A percentile compares a stretch with the other conserved stretches of the same genome.
These are phyloP conservation scores for Paramecium biaurelia DNA, from an alignment of 73 alveolate species.

Conservation along the genomic window DNA sequence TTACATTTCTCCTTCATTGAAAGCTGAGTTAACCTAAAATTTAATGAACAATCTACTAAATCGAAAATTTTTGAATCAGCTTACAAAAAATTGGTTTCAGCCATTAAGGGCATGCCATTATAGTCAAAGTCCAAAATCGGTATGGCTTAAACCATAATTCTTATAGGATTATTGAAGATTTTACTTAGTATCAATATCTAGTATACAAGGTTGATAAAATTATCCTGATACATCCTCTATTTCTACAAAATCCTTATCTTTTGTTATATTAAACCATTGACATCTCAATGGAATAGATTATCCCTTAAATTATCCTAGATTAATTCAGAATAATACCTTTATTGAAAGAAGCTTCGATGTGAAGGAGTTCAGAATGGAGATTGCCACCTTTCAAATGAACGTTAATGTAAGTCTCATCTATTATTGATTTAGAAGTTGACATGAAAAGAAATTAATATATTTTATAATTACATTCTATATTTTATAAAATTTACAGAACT, in stretches of 20 bases:
- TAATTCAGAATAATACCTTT: neutral
- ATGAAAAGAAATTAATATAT: neutral
- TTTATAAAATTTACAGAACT: neutral
- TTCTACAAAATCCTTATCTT: constrained; percentile 26
- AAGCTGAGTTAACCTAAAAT: neutral
- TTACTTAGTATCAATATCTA: constrained; percentile 37
- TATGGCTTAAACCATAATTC: constrained; percentile 47
- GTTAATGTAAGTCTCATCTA: neutral
- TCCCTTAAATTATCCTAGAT: constrained; percentile 19
- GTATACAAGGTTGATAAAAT: constrained; percentile 46
- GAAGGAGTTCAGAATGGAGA: neutral
- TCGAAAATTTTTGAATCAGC: neutral
- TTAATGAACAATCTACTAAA: neutral
- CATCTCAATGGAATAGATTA: constrained; percentile 15
- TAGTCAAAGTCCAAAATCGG: constrained; percentile 31
- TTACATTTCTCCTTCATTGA: neutral
- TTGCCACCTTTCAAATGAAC: neutral
- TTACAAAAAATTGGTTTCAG: neutral
- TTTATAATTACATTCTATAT: neutral
- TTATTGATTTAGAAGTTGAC: neutral
- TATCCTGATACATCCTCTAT: constrained; percentile 29
- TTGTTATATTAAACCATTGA: constrained; percentile 33
- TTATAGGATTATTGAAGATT: neutral
- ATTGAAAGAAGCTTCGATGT: neutral
- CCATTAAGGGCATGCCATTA: constrained; percentile 23